A percentile compares a stretch with the other conserved stretches of the same genome.
Evolutionary conservation across 2,329 filamentous ascomycete species (phyloP).

Genomic region (Colletotrichum eremochloae): DNA sequence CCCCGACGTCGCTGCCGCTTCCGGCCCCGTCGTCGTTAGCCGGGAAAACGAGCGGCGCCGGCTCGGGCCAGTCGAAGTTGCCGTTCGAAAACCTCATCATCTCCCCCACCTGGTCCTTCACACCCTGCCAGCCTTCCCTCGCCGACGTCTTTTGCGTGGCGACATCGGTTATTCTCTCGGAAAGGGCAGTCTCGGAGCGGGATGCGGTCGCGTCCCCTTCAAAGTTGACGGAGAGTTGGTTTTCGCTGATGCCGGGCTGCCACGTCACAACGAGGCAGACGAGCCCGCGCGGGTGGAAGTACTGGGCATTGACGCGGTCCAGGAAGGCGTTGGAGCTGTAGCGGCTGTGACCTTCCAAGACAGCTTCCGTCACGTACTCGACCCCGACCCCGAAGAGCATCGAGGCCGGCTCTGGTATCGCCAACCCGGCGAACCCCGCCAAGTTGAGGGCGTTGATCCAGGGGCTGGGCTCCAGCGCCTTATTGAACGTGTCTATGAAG

Average conservation of each 20-base stretch:
- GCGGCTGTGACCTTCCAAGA: constrained; percentile 56
- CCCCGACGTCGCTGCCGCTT: constrained; percentile 33
- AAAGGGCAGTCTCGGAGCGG: background rate
- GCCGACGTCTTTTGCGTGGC: background rate
- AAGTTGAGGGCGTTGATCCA: constrained; percentile 58
- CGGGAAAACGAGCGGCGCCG: constrained; percentile 64
- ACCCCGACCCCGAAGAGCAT: constrained; percentile 59
- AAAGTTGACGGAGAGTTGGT: constrained; percentile 49
- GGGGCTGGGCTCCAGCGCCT: constrained; percentile 51
- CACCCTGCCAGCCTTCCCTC: background rate
- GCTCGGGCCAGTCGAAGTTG: constrained; percentile 58
- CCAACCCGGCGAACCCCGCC: constrained; percentile 54
- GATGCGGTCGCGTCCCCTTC: constrained; percentile 39
- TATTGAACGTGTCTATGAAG: constrained; percentile 63
- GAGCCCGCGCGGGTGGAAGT: constrained; percentile 69
- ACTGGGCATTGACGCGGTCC: constrained; percentile 66
- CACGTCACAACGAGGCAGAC: constrained; percentile 65
- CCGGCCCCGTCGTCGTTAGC: background rate
- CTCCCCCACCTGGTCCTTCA: constrained; percentile 21
- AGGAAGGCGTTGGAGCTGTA: constrained; percentile 66
- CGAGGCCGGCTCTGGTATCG: constrained; percentile 56
- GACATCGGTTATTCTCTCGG: background rate
- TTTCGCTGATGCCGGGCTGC: constrained; percentile 54
- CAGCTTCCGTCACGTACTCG: constrained; percentile 56
- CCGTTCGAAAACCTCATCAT: constrained; percentile 47